phyloP scores from a whole-genome alignment of 2,329 filamentous ascomycete genomes.

The Colletotrichum tanaceti region DNA sequence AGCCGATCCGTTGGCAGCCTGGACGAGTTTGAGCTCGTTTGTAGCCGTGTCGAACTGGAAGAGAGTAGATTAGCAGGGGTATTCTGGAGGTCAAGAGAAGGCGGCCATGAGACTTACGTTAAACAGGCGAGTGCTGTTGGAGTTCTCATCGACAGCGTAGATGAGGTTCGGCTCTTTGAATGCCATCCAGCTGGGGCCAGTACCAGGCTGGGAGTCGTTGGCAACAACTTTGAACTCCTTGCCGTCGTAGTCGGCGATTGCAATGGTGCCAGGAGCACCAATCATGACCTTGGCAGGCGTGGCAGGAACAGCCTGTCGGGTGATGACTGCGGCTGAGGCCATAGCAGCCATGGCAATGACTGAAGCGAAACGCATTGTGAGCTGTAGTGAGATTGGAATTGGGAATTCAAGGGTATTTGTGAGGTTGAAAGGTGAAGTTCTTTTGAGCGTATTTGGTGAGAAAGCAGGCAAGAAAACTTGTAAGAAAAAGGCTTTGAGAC shows the following conservation, averaged over 20 bases:
- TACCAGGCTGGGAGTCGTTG: slow-evolving; percentile 48
- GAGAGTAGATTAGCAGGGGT: slow-evolving; percentile 12
- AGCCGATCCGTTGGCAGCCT: slow-evolving; percentile 48
- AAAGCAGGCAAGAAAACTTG: neutral
- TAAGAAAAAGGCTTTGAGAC: neutral
- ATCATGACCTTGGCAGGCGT: slow-evolving; percentile 52
- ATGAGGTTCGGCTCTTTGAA: slow-evolving; percentile 54
- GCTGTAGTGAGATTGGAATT: neutral
- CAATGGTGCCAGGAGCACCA: slow-evolving; percentile 54
- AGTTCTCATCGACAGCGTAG: slow-evolving; percentile 62
- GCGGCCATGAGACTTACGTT: slow-evolving; percentile 38
- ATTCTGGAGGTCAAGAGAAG: neutral
- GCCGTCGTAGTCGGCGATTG: slow-evolving; percentile 56
- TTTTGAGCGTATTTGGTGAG: neutral
- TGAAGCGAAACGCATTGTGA: slow-evolving; percentile 31
- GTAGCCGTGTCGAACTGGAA: slow-evolving; percentile 49
- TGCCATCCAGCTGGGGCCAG: slow-evolving; percentile 59
- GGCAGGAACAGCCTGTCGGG: slow-evolving; percentile 18
- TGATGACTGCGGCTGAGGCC: slow-evolving; percentile 32
- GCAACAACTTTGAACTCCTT: slow-evolving; percentile 52
- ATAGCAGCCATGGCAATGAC: slow-evolving; percentile 27
- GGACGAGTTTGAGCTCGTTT: slow-evolving; percentile 47
- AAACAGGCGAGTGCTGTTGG: slow-evolving; percentile 54
- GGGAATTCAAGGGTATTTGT: neutral
- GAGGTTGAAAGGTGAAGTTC: neutral